These are phyloP conservation scores for Endoconidiophora laricicola DNA, from an alignment of 2,329 filamentous ascomycete species.

Conservation along the genomic window DNA sequence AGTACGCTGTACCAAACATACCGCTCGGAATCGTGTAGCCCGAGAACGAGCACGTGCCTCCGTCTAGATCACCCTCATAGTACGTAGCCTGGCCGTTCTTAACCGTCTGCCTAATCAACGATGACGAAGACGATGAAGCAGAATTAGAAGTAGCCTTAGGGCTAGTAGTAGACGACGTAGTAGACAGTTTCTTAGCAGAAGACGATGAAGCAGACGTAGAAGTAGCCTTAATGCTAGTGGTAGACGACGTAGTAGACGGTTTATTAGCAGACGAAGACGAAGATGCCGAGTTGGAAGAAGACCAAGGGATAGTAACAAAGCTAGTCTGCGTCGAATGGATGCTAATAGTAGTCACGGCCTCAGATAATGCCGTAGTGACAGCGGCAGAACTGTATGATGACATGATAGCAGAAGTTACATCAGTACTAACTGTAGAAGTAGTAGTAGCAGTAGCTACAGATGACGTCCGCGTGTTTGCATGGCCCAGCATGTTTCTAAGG, in stretches of 20 bases:
- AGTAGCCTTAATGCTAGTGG: neutral
- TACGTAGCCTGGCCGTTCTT: slow-evolving; percentile 23
- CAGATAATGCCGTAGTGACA: neutral
- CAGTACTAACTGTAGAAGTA: neutral
- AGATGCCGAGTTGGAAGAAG: neutral
- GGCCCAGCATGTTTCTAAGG: no score
- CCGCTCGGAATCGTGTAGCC: slow-evolving; percentile 43
- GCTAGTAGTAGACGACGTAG: neutral
- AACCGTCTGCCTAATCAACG: neutral
- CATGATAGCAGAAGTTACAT: neutral
- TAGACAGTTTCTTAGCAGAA: neutral
- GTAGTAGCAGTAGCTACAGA: neutral
- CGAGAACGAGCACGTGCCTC: slow-evolving; percentile 47
- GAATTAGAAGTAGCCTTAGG: neutral
- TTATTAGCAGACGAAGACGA: no score
- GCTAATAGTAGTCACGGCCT: neutral
- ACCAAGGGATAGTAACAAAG: neutral
- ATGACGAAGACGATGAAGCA: neutral
- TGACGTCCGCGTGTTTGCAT: neutral
- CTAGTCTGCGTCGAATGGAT: neutral
- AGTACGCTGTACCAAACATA: slow-evolving; percentile 45
- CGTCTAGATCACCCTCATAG: slow-evolving; percentile 38
- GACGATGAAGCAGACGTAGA: neutral
- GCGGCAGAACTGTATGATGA: neutral
- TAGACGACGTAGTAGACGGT: neutral